Percentiles rank a stretch among this genome's conserved stretches.
Conservation (phyloP, 169 alveolate species). For the Cryptosporidium bovis region DNA sequence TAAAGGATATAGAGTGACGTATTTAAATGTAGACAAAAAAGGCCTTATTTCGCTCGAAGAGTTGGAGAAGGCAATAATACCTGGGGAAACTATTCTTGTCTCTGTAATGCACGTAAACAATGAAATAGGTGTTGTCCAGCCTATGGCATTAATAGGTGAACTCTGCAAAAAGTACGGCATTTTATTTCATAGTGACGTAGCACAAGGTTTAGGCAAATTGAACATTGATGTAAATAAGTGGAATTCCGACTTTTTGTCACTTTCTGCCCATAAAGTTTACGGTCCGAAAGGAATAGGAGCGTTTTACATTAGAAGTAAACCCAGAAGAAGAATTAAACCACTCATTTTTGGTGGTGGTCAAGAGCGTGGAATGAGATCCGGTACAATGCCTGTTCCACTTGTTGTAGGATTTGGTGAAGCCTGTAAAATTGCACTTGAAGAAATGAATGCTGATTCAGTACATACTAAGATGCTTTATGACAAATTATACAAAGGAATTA, state of each 20-base stretch:
- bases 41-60: conserved; percentile 91
- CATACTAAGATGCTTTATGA: conserved; percentile 88
- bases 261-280: conserved; percentile 97
- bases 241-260: conserved; percentile 92
- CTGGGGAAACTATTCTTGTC: conserved; percentile 93
- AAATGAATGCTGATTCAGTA: conserved; percentile 92
- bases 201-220: conserved; percentile 93
- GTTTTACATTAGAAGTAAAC: conserved; percentile 92
- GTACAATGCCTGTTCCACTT: conserved; percentile 92
- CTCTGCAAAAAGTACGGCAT: conserved; percentile 92
- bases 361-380: conserved; percentile 98
- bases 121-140: conserved; percentile 97
- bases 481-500: conserved; percentile 75
- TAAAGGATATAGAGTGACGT: conserved; percentile 93
- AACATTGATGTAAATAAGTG: conserved; percentile 93
- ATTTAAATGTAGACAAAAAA: conserved; percentile 91
- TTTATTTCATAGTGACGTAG: conserved; percentile 95
- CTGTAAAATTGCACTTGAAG: conserved; percentile 89
- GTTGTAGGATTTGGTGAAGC: conserved; percentile 98
- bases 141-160: conserved; percentile 92
- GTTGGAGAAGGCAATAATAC: conserved; percentile 89
- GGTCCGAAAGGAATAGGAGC: conserved; percentile 99
- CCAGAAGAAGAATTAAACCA: conserved; percentile 94
- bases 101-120: conserved; percentile 95
- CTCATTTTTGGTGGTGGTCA: conserved; percentile 99